Evolutionary conservation across 2,329 filamentous ascomycete species (phyloP).

Genomic region (Aspergillus ruber): DNA sequence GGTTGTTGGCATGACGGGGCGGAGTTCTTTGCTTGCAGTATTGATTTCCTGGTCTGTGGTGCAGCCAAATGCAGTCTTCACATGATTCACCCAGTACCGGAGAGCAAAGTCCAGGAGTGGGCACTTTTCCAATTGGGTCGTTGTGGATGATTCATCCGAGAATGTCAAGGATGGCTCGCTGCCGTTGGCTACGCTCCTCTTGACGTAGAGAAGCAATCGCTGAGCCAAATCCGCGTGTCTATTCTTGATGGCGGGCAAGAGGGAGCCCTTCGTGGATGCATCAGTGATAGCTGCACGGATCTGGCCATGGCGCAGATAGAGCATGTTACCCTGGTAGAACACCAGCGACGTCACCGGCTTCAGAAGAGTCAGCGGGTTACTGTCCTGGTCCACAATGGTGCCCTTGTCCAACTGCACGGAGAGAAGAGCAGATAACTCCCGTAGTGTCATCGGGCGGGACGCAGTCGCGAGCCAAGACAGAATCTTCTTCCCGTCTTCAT

Average conservation of each 20-base stretch:
- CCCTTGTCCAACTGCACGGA: constrained; percentile 26
- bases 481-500: constrained; percentile 26
- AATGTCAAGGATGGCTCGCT: constrained; percentile 25
- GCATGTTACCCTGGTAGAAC: constrained; percentile 27
- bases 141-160: constrained; percentile 20
- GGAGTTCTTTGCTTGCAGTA: constrained; percentile 41
- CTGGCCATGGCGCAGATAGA: constrained; percentile 31
- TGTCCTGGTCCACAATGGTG: constrained; percentile 17
- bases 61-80: constrained; percentile 38
- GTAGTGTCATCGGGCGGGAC: constrained; percentile 27
- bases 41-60: constrained; percentile 29
- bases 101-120: constrained; percentile 42
- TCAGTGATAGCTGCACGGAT: constrained; percentile 28
- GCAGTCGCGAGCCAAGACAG: constrained; percentile 34
- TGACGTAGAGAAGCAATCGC: constrained; percentile 31
- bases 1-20: constrained; percentile 42
- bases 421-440: constrained; percentile 25
- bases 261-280: constrained; percentile 24
- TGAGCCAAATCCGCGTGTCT: constrained; percentile 27
- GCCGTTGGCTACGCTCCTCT: constrained; percentile 20
- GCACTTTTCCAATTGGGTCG: constrained; percentile 27
- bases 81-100: constrained; percentile 44
- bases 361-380: constrained; percentile 21
- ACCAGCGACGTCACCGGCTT: constrained; percentile 27
- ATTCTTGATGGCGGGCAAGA: constrained; percentile 25